Conservation (phyloP, 163 green algal species). For the Coccomyxa subellipsoidea region DNA sequence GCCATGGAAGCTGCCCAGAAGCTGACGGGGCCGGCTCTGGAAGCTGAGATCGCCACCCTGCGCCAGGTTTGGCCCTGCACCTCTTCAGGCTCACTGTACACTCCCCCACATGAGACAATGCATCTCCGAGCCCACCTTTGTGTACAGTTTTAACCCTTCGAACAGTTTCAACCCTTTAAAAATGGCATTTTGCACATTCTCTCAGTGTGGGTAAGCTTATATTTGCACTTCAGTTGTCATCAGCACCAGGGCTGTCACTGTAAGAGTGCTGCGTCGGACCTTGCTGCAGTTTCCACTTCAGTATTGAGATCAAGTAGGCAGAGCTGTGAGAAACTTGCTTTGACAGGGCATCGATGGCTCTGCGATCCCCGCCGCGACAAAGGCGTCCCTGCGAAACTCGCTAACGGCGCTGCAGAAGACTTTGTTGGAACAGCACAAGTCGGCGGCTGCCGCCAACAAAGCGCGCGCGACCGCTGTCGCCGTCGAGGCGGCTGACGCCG, state of each 20-base stretch:
- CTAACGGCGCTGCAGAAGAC: constrained; percentile 52
- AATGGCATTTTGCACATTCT: too few species aligned
- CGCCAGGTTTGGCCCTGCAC: constrained; percentile 34
- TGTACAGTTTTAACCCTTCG: too few species aligned
- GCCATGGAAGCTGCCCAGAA: constrained; percentile 42
- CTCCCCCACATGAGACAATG: too few species aligned
- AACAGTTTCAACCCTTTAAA: too few species aligned
- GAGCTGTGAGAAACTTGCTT: too few species aligned
- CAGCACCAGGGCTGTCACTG: too few species aligned
- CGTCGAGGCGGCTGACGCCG: constrained; percentile 55
- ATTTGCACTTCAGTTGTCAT: too few species aligned
- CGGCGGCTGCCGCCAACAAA: constrained; percentile 68
- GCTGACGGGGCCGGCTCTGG: constrained; percentile 51
- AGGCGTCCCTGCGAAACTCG: constrained; percentile 69
- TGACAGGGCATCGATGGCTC: constrained; percentile 57
- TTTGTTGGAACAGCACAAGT: constrained; percentile 68
- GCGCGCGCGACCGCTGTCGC: constrained; percentile 32
- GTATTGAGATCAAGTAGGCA: too few species aligned
- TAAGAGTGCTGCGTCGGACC: too few species aligned
- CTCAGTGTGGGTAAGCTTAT: too few species aligned
- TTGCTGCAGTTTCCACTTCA: too few species aligned
- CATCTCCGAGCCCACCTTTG: too few species aligned
- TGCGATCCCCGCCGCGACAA: constrained; percentile 66
- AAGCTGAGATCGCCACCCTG: constrained; percentile 49
- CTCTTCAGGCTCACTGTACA: neutral